These are phyloP conservation scores for Boletus subluridellus DNA, from an alignment of 1,284 basidiomycete species.

Conservation along the genomic window DNA sequence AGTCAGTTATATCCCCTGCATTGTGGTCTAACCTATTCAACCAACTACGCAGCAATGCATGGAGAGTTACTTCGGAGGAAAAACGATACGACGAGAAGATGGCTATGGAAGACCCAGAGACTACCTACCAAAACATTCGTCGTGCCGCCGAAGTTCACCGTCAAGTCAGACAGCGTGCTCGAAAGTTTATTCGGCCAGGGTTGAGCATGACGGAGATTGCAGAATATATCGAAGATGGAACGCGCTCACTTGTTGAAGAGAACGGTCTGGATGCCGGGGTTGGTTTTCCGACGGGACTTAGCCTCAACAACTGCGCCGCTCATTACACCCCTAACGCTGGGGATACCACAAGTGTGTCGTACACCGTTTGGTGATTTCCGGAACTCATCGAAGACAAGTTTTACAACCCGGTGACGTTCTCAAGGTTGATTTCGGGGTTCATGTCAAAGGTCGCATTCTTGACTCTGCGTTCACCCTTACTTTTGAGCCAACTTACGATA, in stretches of 20 bases:
- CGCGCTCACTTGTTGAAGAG: constrained; percentile 87
- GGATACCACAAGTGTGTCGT: constrained; percentile 72
- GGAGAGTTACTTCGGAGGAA: constrained; percentile 89
- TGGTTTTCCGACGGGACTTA: constrained; percentile 97
- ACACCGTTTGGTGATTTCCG: constrained; percentile 6
- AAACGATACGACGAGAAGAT: constrained; percentile 80
- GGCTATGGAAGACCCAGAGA: constrained; percentile 73
- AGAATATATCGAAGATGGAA: constrained; percentile 90
- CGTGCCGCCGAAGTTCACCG: constrained; percentile 95
- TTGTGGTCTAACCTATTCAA: constrained; percentile 3
- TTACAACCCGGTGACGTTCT: constrained; percentile 83
- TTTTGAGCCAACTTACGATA: constrained; percentile 89
- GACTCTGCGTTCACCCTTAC: constrained; percentile 95
- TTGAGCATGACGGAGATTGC: constrained; percentile 96
- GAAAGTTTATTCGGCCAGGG: constrained; percentile 84
- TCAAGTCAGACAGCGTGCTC: constrained; percentile 83
- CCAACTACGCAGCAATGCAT: constrained; percentile 61
- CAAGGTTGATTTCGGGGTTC: constrained; percentile 97
- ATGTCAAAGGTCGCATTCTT: constrained; percentile 90
- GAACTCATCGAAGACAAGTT: constrained; percentile 45
- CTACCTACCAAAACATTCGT: constrained; percentile 86
- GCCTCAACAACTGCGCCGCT: constrained; percentile 91
- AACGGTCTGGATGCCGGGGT: constrained; percentile 83
- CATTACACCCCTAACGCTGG: constrained; percentile 98
- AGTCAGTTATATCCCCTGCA: constrained; percentile 48